These are phyloP conservation scores for Fusarium globosum DNA, from an alignment of 2,329 filamentous ascomycete species.

Conservation along the genomic window DNA sequence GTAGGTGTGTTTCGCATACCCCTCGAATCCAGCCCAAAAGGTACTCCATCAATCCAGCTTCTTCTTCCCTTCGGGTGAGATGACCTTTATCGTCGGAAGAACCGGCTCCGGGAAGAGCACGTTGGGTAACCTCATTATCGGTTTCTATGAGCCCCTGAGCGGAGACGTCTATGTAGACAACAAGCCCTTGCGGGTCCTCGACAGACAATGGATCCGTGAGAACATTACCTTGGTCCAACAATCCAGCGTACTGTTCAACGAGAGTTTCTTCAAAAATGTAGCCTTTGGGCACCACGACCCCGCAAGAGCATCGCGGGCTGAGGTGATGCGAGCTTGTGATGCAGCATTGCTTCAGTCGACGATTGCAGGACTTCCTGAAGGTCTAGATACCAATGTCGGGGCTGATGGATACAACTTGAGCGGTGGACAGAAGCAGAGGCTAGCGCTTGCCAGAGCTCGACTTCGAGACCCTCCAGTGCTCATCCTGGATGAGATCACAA, in stretches of 20 bases:
- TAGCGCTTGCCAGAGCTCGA: conserved; percentile 82
- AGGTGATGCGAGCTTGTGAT: conserved; percentile 71
- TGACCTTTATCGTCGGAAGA: conserved; percentile 83
- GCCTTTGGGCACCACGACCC: conserved; percentile 72
- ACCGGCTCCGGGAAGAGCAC: conserved; percentile 97
- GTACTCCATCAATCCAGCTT: conserved; percentile 73
- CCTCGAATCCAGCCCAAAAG: conserved; percentile 69
- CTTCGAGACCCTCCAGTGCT: conserved; percentile 83
- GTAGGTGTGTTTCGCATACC: conserved; percentile 86
- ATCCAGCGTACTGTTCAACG: conserved; percentile 82
- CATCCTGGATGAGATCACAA: conserved; percentile 89
- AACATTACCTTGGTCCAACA: conserved; percentile 88
- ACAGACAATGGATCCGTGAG: conserved; percentile 77
- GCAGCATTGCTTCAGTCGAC: conserved; percentile 77
- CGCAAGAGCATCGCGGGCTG: conserved; percentile 59
- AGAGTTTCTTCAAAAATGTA: conserved; percentile 82
- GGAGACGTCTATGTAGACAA: conserved; percentile 79
- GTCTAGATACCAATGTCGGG: conserved; percentile 78
- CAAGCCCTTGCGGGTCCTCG: conserved; percentile 67
- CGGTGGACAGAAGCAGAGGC: conserved; percentile 84
- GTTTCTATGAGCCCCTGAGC: conserved; percentile 75
- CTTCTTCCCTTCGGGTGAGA: conserved; percentile 76
- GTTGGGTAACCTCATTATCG: conserved; percentile 79
- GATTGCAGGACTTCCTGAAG: conserved; percentile 73
- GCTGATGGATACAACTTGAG: conserved; percentile 77